These are phyloP conservation scores for Pseudogymnoascus verrucosus DNA, from an alignment of 2,329 filamentous ascomycete genomes.

Conservation along the genomic window DNA sequence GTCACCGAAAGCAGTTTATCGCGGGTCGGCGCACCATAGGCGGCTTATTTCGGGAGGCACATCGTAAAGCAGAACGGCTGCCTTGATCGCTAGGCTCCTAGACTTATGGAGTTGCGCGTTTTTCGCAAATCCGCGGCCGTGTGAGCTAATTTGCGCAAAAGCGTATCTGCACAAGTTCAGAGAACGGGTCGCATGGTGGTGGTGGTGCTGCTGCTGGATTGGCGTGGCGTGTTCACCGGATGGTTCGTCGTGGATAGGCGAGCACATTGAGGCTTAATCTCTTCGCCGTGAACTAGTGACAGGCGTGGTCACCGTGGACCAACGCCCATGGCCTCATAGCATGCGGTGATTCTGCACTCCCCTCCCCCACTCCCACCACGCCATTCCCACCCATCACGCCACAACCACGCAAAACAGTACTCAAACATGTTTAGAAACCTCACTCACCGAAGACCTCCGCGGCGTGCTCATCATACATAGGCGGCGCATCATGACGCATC, in stretches of 20 bases:
- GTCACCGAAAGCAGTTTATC: too few species aligned
- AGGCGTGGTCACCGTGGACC: too few species aligned
- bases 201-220: too few species aligned
- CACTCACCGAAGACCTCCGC: not conserved
- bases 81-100: not conserved
- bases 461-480: too few species aligned
- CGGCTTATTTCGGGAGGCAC: not conserved
- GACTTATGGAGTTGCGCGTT: not conserved
- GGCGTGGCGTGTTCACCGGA: not conserved
- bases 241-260: not conserved
- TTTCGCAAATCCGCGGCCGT: not conserved
- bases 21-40: not conserved
- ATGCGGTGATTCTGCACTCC: too few species aligned
- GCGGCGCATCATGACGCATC: too few species aligned
- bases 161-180: not conserved
- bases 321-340: too few species aligned
- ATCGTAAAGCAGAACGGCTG: not conserved
- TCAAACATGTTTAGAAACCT: not conserved
- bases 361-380: too few species aligned
- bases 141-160: not conserved
- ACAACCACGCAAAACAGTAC: not conserved
- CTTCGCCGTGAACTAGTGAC: too few species aligned
- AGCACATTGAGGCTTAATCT: too few species aligned
- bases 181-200: not conserved
- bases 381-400: too few species aligned